Percentiles rank a stretch among this genome's conserved stretches.
Evolutionary conservation across 495 filamentous ascomycete species (phyloP).

Genomic region (Aspergillus homomorphus): DNA sequence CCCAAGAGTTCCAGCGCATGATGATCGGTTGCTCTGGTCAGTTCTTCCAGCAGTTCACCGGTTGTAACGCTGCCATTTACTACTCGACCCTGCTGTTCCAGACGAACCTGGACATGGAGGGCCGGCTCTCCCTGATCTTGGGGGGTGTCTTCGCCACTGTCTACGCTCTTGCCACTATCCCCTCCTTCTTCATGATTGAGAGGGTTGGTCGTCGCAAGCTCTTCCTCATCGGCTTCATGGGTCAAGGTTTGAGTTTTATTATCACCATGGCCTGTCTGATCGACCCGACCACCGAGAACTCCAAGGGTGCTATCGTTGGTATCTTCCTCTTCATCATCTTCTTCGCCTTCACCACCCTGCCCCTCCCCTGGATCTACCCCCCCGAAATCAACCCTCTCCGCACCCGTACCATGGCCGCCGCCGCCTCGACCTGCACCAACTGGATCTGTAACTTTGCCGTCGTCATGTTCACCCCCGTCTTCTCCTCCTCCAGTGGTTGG

Average conservation of each 20-base stretch:
- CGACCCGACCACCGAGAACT: slow-evolving; percentile 15
- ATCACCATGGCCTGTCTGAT: slow-evolving; percentile 38
- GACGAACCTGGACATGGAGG: slow-evolving; percentile 53
- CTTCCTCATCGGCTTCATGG: slow-evolving; percentile 65
- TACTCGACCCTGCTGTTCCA: slow-evolving; percentile 78
- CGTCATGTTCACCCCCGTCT: slow-evolving; percentile 46
- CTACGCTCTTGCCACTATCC: slow-evolving; percentile 58
- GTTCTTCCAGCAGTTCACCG: slow-evolving; percentile 76
- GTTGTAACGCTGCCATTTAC: slow-evolving; percentile 81
- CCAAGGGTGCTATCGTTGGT: slow-evolving; percentile 40
- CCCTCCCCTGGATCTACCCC: slow-evolving; percentile 69
- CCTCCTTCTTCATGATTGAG: slow-evolving; percentile 71
- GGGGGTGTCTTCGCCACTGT: slow-evolving; percentile 80
- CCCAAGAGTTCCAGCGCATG: slow-evolving; percentile 45
- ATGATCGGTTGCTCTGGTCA: slow-evolving; percentile 45
- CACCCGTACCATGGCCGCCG: slow-evolving; percentile 61
- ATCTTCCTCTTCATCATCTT: slow-evolving; percentile 41
- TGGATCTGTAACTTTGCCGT: slow-evolving; percentile 49
- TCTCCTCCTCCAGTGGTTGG: slow-evolving; percentile 29
- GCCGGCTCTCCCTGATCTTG: slow-evolving; percentile 63
- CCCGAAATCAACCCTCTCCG: slow-evolving; percentile 73
- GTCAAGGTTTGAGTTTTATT: slow-evolving; percentile 43
- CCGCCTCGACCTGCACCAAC: slow-evolving; percentile 44
- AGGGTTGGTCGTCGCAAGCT: slow-evolving; percentile 68
- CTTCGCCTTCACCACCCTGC: slow-evolving; percentile 40